These are phyloP conservation scores for Paramecium sonneborni DNA, from an alignment of 73 alveolate species.

Conservation along the genomic window DNA sequence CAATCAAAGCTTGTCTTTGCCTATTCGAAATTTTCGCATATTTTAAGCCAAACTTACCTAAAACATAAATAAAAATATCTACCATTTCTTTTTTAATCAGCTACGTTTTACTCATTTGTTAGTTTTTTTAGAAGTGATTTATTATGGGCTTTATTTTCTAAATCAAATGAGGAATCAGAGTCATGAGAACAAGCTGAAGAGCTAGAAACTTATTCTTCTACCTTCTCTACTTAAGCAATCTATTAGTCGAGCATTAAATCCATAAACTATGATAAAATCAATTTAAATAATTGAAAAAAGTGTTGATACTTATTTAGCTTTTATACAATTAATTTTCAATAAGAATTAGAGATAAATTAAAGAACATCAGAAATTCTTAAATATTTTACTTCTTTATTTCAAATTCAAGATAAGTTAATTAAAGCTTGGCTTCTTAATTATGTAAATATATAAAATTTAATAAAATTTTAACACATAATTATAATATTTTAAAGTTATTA, in stretches of 20 bases:
- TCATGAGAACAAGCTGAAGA: neutral
- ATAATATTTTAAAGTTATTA: neutral
- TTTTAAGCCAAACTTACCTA: slow-evolving; percentile 22
- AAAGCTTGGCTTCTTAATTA: neutral
- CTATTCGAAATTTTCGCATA: slow-evolving; percentile 20
- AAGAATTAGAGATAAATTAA: neutral
- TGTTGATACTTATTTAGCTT: neutral
- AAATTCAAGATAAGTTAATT: neutral
- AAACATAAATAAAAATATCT: neutral
- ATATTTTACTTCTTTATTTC: neutral
- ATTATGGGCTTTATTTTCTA: neutral
- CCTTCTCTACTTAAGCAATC: neutral
- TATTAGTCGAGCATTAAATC: neutral
- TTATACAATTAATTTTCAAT: neutral
- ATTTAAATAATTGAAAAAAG: neutral
- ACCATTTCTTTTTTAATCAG: neutral
- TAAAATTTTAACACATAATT: neutral
- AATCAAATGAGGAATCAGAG: slow-evolving; percentile 17
- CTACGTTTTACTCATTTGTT: neutral
- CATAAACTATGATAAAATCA: neutral
- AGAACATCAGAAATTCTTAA: neutral
- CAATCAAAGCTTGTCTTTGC: neutral
- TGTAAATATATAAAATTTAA: neutral
- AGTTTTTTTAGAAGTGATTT: neutral
- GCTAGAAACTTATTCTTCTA: neutral